Conservation (phyloP, 192 early-diverging fungal genomes). For the Spizellomyces punctatus region DNA sequence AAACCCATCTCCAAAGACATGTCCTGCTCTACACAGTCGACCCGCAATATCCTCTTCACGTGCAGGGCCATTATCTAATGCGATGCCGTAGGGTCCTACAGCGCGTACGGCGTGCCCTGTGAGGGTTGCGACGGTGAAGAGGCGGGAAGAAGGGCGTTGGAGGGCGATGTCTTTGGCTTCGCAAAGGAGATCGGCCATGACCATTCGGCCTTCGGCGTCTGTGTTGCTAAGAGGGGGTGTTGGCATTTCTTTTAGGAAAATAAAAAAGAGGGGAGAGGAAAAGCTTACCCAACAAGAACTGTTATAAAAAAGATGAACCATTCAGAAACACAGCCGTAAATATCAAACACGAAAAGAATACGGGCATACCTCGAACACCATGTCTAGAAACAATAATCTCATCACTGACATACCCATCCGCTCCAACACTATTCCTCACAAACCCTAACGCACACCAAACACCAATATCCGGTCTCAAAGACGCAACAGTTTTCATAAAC, state of each 20-base stretch:
- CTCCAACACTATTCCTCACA: constrained; percentile 82
- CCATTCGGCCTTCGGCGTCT: constrained; percentile 89
- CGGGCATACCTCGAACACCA: constrained; percentile 69
- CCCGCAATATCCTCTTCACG: constrained; percentile 59
- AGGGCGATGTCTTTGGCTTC: constrained; percentile 53
- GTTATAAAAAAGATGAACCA: background rate
- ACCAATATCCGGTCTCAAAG: constrained; percentile 69
- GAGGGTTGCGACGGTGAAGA: constrained; percentile 85
- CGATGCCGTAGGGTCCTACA: constrained; percentile 74
- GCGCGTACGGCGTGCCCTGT: constrained; percentile 81
- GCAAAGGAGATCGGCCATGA: constrained; percentile 62
- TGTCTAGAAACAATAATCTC: constrained; percentile 78
- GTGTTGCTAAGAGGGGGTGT: constrained; percentile 74
- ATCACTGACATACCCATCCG: constrained; percentile 80
- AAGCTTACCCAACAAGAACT: constrained; percentile 10
- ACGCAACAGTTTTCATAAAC: constrained; percentile 72
- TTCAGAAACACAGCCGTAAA: too few relatives aligned
- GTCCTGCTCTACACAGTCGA: constrained; percentile 66
- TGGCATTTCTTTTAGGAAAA: too few relatives aligned
- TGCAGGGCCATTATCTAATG: constrained; percentile 78
- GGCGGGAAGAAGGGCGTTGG: constrained; percentile 48
- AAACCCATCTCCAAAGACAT: constrained; percentile 76
- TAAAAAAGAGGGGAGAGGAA: constrained; percentile 4
- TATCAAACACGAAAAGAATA: too few relatives aligned
- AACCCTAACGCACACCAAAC: constrained; percentile 74